Percentiles rank a stretch among this genome's conserved stretches.
Evolutionary conservation across 495 filamentous ascomycete genomes (phyloP).

Genomic region (Mytilinidion resinicola): DNA sequence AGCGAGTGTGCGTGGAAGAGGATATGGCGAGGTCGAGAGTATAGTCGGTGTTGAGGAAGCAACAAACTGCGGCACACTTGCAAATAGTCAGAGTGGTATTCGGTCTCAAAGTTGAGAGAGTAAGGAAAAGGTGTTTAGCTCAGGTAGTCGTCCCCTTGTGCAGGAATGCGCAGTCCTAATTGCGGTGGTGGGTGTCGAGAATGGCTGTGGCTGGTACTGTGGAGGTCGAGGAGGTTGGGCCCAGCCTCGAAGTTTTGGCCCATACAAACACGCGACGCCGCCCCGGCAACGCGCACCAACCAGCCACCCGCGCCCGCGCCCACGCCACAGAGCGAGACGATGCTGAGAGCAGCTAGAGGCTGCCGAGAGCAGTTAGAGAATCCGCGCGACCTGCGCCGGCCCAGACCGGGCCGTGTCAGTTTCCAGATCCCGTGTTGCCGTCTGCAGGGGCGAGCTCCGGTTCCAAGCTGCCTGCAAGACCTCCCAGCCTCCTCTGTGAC

Average conservation of each 20-base stretch:
- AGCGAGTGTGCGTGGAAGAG: background rate
- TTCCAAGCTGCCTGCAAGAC: too few species aligned
- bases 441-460: too few species aligned
- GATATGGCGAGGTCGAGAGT: background rate
- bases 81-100: too few species aligned
- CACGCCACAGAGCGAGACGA: too few species aligned
- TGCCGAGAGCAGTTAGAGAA: too few species aligned
- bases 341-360: too few species aligned
- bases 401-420: too few species aligned
- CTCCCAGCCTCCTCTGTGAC: too few species aligned
- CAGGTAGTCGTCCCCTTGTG: background rate
- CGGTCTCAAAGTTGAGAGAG: background rate
- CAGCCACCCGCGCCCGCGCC: background rate
- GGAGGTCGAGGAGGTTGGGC: conserved; percentile 1
- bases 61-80: background rate
- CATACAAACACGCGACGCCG: conserved; percentile 3
- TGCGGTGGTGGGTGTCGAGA: background rate
- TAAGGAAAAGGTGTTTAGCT: background rate
- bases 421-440: too few species aligned
- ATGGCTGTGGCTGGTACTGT: background rate
- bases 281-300: background rate
- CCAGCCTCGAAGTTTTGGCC: background rate
- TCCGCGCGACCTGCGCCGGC: too few species aligned
- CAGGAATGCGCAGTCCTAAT: background rate
- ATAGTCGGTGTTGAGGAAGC: background rate